Evolutionary conservation across 1,284 basidiomycete genomes (phyloP), one percentile per base, ranked within the genome.

Genomic region (Laetiporus sulphureus): DNA sequence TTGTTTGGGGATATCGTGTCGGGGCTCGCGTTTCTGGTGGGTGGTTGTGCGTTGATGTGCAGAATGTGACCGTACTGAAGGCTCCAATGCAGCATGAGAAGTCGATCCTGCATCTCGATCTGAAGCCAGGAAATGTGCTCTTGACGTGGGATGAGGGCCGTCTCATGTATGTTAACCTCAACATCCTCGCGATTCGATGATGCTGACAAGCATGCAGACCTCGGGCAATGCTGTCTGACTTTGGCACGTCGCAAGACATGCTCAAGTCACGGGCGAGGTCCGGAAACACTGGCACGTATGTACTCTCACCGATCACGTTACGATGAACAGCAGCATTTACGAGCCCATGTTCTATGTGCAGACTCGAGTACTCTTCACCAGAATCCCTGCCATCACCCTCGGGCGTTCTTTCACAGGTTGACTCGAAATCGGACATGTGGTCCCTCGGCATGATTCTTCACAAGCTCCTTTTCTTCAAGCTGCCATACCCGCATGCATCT

Each of bases 91-190:
- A 92, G 89, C 91, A 94, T 53, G 75, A 82, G 46, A 84, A 79
- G 54, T 86, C 86, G 0, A 90, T 96, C 31, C 59, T 97, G 23
- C 93, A 97, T 59, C 76, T 96, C 4, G 93, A 96, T 56, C 65
- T 95, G 48, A 95, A 96, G 61, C 92, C 92, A 11, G 91, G 89
- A 4, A 97, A 97, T 54, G 89, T 96, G 2, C 66, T 97, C 4
- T 63, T 97, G 32, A 93, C 93, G 10, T 92, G 88, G 83, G 91
- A 95, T 52, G 89, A 93, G 45, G 87, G 85, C n/a, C 71, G 72
- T 37, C 67, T 94, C 22, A 83, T 91, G 84, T 83, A 51, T 44
- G 76, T 63, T n/a, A n/a, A n/a, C n/a, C n/a, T n/a, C n/a, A n/a
- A 10, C 48, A 21, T 33, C n/a, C n/a, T n/a, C n/a, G n/a, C n/a